Base-by-base conservation (phyloP, 2,329 filamentous ascomycete species). In the Arthrobotrys iridis region DNA sequence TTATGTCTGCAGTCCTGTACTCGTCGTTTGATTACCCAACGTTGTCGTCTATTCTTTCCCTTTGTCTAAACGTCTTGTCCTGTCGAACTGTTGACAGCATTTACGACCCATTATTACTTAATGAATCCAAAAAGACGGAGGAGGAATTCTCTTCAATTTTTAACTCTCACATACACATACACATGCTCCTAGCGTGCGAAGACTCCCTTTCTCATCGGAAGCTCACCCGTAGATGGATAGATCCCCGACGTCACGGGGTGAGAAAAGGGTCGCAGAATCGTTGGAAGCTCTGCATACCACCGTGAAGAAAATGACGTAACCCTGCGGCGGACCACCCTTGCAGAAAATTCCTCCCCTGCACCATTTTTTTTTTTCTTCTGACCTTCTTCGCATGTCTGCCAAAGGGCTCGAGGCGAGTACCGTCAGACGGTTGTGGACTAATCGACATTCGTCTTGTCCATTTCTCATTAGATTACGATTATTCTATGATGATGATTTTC, bases 251-350 rank as follows among this genome's bases (percentile, higher is more conserved):
- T 46, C 33, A 15, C 52, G 22, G 18, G 22, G n/a, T n/a, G n/a
- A n/a, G n/a, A n/a, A n/a, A n/a, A 55, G 43, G 18, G 24, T 8
- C 30, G 35, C 28, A 30, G 45, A 37, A 65, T 26, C 45, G 40
- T 50, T 33, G 45, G 24, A 48, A 5, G 15, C 8, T 46, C 8
- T 28, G 33, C n/a, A n/a, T n/a, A n/a, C n/a, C n/a, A n/a, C 8
- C 33, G 68, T 67, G 70, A 41, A 48, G 59, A 66, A 67, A 63
- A 75, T 75, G 70, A 75, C 70, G 70, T 75, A 75, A 55, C 43
- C 20, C 10, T 57, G 70, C 52, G 43, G n/a, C n/a, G n/a, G n/a
- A 60, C 26, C 20, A 62, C 52, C 70, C 70, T 57, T 40, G 60
- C 35, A n/a, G n/a, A n/a, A n/a, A n/a, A n/a, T n/a, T n/a, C n/a